Evolutionary conservation across 129 eudicot genomes (phyloP).

Genomic region (Pulicaria dysenterica): DNA sequence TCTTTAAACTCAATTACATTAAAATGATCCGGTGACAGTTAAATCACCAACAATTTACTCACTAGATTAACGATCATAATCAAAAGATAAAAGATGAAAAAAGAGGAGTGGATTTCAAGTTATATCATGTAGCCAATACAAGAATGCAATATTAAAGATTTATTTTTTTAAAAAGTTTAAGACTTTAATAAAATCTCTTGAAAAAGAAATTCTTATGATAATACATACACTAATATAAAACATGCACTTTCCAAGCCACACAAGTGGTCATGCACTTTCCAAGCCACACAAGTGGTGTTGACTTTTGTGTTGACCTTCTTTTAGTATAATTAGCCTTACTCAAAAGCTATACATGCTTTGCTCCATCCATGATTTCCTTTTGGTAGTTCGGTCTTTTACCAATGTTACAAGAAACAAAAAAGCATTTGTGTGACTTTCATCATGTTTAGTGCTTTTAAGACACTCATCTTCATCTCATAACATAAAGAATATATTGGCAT

Average conservation of each 20-base stretch:
- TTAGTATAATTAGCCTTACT: constrained; percentile 37
- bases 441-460: constrained; percentile 29
- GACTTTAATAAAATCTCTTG: too few relatives aligned
- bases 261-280: constrained; percentile 27
- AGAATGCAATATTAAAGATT: too few relatives aligned
- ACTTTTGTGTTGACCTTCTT: constrained; percentile 36
- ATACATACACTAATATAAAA: neutral
- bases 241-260: constrained; percentile 23
- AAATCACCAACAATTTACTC: too few relatives aligned
- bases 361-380: constrained; percentile 32
- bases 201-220: too few relatives aligned
- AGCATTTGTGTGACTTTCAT: constrained; percentile 30
- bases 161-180: too few relatives aligned
- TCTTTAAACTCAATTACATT: too few relatives aligned
- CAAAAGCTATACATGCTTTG: constrained; percentile 40
- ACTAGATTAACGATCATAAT: too few relatives aligned
- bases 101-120: too few relatives aligned
- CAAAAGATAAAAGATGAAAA: too few relatives aligned
- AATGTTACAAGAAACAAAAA: constrained; percentile 17
- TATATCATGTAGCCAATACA: too few relatives aligned
- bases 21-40: too few relatives aligned
- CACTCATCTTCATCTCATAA: constrained; percentile 12
- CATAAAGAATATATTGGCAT: too few relatives aligned
- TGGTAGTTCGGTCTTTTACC: constrained; percentile 21
- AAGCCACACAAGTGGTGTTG: constrained; percentile 35